Base-by-base conservation (phyloP, 306 rosid genomes). In the Rubus parviflorus region DNA sequence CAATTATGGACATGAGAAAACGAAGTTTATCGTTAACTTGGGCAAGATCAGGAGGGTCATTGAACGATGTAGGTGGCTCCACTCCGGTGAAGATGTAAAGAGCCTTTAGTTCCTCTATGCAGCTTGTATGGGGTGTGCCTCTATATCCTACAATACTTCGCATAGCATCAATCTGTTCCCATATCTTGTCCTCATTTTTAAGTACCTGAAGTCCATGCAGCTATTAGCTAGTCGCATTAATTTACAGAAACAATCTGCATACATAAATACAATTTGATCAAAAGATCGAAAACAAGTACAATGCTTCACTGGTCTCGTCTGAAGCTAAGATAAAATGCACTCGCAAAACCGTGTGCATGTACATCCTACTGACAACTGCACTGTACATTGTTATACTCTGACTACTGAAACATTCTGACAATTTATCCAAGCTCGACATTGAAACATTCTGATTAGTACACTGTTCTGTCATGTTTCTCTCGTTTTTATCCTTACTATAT, bases 1-100 rank as follows among this genome's bases (percentile, higher is more conserved):
- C 97, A 46, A 92, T 84, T 8, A 95, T 83, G 85, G 97, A 81
- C 97, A 84, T 89, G 81, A 95, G 97, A 71, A 89, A 79, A 46
- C 80, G 88, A 60, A 92, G 90, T 35, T 82, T 87, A 66, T 80
- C 75, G 68, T 73, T 69, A 25, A 92, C 66, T 62, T 88, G 86
- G 7, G 66, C 69, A 1, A 75, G 86, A 84, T 87, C 84, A 23
- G 54, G 41, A 46, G 79, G 69, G 47, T 83, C 81, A 19, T 69
- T 56, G 66, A 75, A 61, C 2, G 85, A 81, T 22, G 80, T 60
- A 11, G 94, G 97, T 0, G 89, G 91, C 78, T 95, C 89, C 8
- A 95, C 88, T 41, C 97, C 97, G 0, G 83, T 87, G 85, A 92
- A 85, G 81, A 87, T 70, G 79, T 87, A 95, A 22, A 95, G 93